Conservation (phyloP, 441 rosid species). For the Breynia disticha region DNA sequence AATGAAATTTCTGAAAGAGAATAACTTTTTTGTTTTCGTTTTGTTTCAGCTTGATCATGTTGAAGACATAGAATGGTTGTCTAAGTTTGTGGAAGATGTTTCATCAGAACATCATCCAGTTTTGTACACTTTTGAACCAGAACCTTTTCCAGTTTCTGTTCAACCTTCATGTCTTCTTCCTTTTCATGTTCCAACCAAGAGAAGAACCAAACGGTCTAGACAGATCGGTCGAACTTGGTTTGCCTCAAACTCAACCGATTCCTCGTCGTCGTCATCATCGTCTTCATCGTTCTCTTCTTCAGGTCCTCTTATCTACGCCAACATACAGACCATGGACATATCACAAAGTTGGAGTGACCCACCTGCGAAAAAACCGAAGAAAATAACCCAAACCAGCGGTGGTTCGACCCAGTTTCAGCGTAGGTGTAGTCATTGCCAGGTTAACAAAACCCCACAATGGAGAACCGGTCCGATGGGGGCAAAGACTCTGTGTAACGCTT, state of each 20-base stretch:
- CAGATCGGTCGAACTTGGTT: slow-evolving; percentile 44
- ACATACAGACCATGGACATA: slow-evolving; percentile 13
- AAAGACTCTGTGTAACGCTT: slow-evolving; percentile 84
- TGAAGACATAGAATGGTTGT: slow-evolving; percentile 78
- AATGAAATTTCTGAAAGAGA: not conserved
- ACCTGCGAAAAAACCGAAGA: slow-evolving; percentile 36
- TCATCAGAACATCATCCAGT: slow-evolving; percentile 35
- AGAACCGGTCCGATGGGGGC: slow-evolving; percentile 85
- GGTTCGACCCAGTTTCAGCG: slow-evolving; percentile 25
- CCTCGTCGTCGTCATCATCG: slow-evolving; percentile 23
- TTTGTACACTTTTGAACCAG: slow-evolving; percentile 25
- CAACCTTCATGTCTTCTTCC: slow-evolving; percentile 26
- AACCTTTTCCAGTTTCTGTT: slow-evolving; percentile 5
- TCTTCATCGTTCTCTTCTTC: slow-evolving; percentile 19
- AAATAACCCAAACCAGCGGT: slow-evolving; percentile 15
- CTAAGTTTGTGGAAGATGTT: slow-evolving; percentile 79
- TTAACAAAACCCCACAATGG: slow-evolving; percentile 92
- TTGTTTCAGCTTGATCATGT: slow-evolving; percentile 46
- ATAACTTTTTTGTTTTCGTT: not conserved
- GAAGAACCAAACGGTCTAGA: slow-evolving; percentile 71
- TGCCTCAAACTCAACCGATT: slow-evolving; percentile 31
- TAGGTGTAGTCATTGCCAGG: slow-evolving; percentile 82
- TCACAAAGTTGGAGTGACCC: slow-evolving; percentile 20
- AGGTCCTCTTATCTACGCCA: slow-evolving; percentile 8
- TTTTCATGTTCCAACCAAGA: slow-evolving; percentile 53